Base-by-base conservation (phyloP, 352 stramenopile species). In the Pythium utonaiense region DNA sequence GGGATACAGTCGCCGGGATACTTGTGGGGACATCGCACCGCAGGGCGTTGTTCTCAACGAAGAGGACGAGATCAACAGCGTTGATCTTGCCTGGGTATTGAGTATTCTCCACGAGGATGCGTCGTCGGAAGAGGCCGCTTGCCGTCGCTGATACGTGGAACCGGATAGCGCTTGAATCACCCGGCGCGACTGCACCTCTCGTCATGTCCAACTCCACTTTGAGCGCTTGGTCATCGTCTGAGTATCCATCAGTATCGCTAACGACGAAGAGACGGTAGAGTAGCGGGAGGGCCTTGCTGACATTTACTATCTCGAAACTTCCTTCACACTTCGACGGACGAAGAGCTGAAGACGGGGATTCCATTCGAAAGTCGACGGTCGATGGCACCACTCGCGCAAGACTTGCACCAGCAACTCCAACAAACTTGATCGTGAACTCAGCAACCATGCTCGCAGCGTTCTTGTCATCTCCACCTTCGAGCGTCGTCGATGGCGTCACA, bases 401-500 rank as follows among this genome's bases (percentile, higher is more conserved):
- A 76, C 87, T 96, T 8, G 78, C 82, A 38, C 87, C 87, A 48
- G 85, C 85, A 27, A 94, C 70, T 31, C 83, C 85, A 33, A 93
- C 74, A 80, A 96, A 96, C 60, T 94, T 95, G 61, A 96, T 68
- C 6, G 87, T 96, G 60, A 96, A 96, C 53, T 96, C 87, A 6
- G 87, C 71, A 19, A 89, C 67, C 76, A 95, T 91, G 8, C 78
- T 80, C 41, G 70, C 81, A 3, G 30, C 9, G n/a, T 17, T 36
- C 53, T 88, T 91, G 31, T 79, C 75, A 1, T 88, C 80, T 16
- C 77, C 72, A 30, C 63, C 47, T 7, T 47, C 40, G 19, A 47
- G 40, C n/a, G 40, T 7, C n/a, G 27, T 17, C 19, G 17, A 7
- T 7, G 27, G 28, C 16, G 36, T 6, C 24, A 21, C 14, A 14